These are phyloP conservation scores for Nicotiana tomentosiformis DNA, from an alignment of 257 asterid genomes.

Conservation along the genomic window DNA sequence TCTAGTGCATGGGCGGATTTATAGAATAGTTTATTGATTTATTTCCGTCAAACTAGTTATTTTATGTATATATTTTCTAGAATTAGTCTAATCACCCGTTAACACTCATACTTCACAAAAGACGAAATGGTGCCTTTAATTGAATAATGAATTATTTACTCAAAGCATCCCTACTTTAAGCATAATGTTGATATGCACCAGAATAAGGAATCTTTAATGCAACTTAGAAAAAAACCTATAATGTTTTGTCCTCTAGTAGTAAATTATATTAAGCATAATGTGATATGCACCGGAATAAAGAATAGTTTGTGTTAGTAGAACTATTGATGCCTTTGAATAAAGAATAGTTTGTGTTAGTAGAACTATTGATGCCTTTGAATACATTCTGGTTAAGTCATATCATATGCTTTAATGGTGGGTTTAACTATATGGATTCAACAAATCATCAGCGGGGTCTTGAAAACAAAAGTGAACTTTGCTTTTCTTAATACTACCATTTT, in stretches of 20 bases:
- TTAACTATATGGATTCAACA: background rate
- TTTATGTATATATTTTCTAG: no score
- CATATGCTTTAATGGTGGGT: background rate
- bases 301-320: no score
- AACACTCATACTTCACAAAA: no score
- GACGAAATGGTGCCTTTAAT: no score
- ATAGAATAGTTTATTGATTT: no score
- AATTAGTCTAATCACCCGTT: background rate
- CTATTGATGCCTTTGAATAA: no score
- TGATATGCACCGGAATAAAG: no score
- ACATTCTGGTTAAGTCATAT: background rate
- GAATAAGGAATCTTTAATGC: background rate
- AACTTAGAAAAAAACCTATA: background rate
- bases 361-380: background rate
- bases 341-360: background rate
- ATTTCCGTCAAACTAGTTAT: no score
- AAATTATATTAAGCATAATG: no score
- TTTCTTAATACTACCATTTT: background rate
- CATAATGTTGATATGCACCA: background rate
- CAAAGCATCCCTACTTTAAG: no score
- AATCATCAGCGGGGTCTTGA: background rate
- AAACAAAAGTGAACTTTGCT: constrained; percentile 8
- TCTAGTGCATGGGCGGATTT: background rate
- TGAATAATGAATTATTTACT: no score
- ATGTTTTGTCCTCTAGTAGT: no score